Evolutionary conservation across 2,329 filamentous ascomycete species (phyloP).

Genomic region (Byssochlamys sp.): DNA sequence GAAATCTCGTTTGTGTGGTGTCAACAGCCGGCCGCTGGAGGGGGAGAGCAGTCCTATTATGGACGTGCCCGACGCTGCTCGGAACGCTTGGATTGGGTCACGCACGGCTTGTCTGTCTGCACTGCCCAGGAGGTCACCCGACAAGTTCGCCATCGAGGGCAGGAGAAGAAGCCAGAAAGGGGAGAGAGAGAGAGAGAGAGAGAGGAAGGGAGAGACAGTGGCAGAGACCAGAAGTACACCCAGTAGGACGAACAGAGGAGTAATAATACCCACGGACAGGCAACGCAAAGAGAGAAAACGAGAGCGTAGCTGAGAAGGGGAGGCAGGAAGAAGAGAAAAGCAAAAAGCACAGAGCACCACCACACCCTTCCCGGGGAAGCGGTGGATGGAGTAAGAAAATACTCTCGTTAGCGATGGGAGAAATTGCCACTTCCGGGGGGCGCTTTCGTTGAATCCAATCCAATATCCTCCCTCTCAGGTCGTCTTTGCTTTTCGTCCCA

Average conservation of each 20-base stretch:
- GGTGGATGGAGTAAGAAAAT: not conserved
- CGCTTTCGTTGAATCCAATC: too few relatives aligned
- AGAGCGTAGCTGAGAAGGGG: not conserved
- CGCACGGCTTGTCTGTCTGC: not conserved
- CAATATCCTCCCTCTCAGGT: not conserved
- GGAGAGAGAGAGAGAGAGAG: not conserved
- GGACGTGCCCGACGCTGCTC: not conserved
- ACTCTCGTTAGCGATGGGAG: not conserved
- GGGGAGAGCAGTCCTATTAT: not conserved
- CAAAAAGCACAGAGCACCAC: not conserved
- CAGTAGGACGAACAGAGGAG: not conserved
- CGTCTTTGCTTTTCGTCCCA: not conserved
- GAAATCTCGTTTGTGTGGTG: not conserved
- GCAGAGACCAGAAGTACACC: too few relatives aligned
- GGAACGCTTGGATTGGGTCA: not conserved
- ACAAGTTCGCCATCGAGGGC: not conserved
- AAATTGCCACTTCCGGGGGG: not conserved
- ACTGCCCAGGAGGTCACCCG: not conserved
- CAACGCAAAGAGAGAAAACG: not conserved
- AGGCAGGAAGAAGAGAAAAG: not conserved
- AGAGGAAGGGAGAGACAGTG: not conserved
- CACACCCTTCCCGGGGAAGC: not conserved
- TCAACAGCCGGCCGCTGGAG: not conserved
- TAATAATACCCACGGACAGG: not conserved
- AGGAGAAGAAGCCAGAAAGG: not conserved